phyloP scores from a whole-genome alignment of 352 stramenopile species.

The Globisporangium paroecandrum region DNA sequence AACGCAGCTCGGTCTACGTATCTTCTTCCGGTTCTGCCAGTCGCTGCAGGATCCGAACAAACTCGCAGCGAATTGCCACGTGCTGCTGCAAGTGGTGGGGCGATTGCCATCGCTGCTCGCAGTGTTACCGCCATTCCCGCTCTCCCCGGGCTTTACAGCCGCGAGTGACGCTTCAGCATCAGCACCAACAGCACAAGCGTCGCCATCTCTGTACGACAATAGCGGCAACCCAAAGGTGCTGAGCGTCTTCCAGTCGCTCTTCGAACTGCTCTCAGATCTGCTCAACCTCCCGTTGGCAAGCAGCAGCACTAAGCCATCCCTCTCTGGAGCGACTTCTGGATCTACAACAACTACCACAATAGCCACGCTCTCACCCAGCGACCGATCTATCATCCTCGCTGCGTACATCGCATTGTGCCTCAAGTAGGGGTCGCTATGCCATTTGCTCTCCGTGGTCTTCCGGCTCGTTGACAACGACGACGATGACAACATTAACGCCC shows the following conservation, averaged over 20 bases:
- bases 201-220: neutral
- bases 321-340: neutral
- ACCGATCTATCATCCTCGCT: constrained; percentile 35
- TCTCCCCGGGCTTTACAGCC: constrained; percentile 44
- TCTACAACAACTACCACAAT: neutral
- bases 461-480: constrained; percentile 35
- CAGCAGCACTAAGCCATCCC: neutral
- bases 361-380: constrained; percentile 15
- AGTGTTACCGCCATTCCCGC: constrained; percentile 43
- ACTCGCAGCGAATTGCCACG: constrained; percentile 22
- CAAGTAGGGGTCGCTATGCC: constrained; percentile 57
- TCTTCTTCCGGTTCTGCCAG: constrained; percentile 72
- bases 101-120: constrained; percentile 61
- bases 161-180: neutral
- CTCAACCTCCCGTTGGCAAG: constrained; percentile 19
- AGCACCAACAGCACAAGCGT: too few relatives aligned
- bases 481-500: neutral
- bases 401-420: constrained; percentile 64
- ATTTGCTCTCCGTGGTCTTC: constrained; percentile 43
- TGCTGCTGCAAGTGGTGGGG: constrained; percentile 45
- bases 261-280: constrained; percentile 40
- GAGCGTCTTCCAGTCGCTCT: constrained; percentile 59
- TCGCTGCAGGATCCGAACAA: constrained; percentile 34
- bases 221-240: constrained; percentile 7
- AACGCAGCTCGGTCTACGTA: constrained; percentile 55